Evolutionary conservation across 768 basidiomycete genomes (phyloP).

Genomic region (Podaxis pistillaris): DNA sequence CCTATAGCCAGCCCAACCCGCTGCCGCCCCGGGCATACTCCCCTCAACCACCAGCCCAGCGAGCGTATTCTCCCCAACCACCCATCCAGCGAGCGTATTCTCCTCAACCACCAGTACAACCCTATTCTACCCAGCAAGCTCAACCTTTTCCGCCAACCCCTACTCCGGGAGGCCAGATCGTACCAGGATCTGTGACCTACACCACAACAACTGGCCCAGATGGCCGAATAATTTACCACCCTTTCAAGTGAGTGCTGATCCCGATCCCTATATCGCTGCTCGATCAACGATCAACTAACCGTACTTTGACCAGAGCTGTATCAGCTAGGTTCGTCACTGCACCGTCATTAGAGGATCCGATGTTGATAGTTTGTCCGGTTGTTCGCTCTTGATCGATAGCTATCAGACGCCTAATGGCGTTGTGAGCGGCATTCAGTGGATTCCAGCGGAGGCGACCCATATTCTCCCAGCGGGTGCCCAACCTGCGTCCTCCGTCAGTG

Average conservation of each 20-base stretch:
- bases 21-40: constrained; percentile 13
- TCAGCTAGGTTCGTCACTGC: constrained; percentile 58
- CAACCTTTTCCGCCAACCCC: constrained; percentile 2
- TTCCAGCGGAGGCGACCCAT: constrained; percentile 68
- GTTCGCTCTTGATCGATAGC: constrained; percentile 38
- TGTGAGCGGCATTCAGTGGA: constrained; percentile 64
- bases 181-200: constrained; percentile 70
- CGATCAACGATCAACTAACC: constrained; percentile 18
- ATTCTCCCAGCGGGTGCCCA: constrained; percentile 59
- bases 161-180: constrained; percentile 39
- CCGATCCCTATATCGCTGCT: background rate
- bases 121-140: constrained; percentile 5
- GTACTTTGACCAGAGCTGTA: constrained; percentile 53
- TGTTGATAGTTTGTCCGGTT: constrained; percentile 16
- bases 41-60: constrained; percentile 13
- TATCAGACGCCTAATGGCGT: constrained; percentile 71
- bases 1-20: constrained; percentile 20
- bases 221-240: constrained; percentile 65
- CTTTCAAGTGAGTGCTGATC: constrained; percentile 50
- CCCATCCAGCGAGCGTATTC: constrained; percentile 18
- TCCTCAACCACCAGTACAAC: constrained; percentile 1
- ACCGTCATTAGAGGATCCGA: constrained; percentile 6
- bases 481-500: constrained; percentile 54
- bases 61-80: constrained; percentile 16
- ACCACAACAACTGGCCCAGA: constrained; percentile 63